phyloP scores from a whole-genome alignment of 495 filamentous ascomycete species.

The Penicillium ochrochloron region DNA sequence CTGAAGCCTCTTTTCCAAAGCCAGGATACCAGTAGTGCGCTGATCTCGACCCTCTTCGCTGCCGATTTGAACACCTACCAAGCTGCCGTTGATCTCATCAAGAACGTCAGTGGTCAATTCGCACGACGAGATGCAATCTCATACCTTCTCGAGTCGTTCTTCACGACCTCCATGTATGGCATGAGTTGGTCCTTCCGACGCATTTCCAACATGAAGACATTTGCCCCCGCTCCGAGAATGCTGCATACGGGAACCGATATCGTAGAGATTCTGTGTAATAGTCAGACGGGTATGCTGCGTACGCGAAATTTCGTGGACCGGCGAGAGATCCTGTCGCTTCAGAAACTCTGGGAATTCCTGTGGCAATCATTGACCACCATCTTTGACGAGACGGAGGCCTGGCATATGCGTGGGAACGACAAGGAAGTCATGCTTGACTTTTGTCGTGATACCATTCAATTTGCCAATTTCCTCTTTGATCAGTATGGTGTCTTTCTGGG shows the following conservation, averaged over 20 bases:
- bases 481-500: conserved; percentile 79
- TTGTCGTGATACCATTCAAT: conserved; percentile 89
- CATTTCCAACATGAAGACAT: conserved; percentile 61
- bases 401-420: conserved; percentile 70
- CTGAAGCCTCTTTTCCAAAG: conserved; percentile 67
- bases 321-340: conserved; percentile 65
- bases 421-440: conserved; percentile 85
- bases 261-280: conserved; percentile 81
- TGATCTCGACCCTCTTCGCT: conserved; percentile 71
- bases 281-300: conserved; percentile 77
- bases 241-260: conserved; percentile 76
- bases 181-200: conserved; percentile 63
- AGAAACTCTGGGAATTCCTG: conserved; percentile 77
- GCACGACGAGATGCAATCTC: conserved; percentile 75
- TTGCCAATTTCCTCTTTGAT: conserved; percentile 82
- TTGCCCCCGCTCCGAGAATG: conserved; percentile 69
- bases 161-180: conserved; percentile 63
- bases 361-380: conserved; percentile 81
- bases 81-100: conserved; percentile 77
- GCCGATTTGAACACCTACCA: conserved; percentile 72
- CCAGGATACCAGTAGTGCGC: conserved; percentile 63
- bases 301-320: conserved; percentile 60
- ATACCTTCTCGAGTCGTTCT: conserved; percentile 66
- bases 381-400: conserved; percentile 80
- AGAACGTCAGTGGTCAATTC: conserved; percentile 72